Evolutionary conservation across 176 grass and related monocot genomes (phyloP), one percentile per base, ranked within the genome.

Genomic region (Oryza nivara): DNA sequence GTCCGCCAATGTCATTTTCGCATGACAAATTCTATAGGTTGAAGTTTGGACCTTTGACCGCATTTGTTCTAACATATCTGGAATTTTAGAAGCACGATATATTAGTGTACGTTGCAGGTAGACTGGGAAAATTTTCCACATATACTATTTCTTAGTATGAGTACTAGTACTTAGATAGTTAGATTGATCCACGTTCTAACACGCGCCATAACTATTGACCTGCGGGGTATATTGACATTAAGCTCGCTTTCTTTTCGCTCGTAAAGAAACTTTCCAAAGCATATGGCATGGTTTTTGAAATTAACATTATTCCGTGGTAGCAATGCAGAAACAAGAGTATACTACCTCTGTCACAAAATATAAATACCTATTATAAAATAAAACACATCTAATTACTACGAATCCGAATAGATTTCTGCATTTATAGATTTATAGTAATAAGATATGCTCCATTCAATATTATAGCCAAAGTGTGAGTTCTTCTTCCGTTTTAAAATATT

Each of bases 241-340:
- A 23, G 44, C 9, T 49, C 4, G 6, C 71, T 26, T 6, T 8
- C 20, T 61, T 22, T 43, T 78, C 80, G 17, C 43, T 56, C n/a
- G 46, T 14, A 60, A 79, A 88, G 75, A 84, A 71, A 67, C 19
- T 48, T 70, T 68, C 32, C 48, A 71, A 28, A 56, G 34, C 66
- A 23, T 54, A 23, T 54, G 20, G 11, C 60, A 58, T n/a, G 44
- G 3, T 36, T 48, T 64, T 1, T 34, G 49, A 30, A 51, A 66
- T 30, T 30, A 76, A 10, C 73, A 67, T 67, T 52, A 63, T 63
- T 67, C 28, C 19, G 49, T 22, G 71, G 7, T 11, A 67, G 20
- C 58, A 63, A 63, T 23, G 58, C 45, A 17, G 47, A 6, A 54
- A 80, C 25, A 23, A 35, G 9, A 52, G 14, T 52, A 52, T 52